Evolutionary conservation across 169 alveolate species (phyloP).

Genomic region (Plasmodium falciparum): DNA sequence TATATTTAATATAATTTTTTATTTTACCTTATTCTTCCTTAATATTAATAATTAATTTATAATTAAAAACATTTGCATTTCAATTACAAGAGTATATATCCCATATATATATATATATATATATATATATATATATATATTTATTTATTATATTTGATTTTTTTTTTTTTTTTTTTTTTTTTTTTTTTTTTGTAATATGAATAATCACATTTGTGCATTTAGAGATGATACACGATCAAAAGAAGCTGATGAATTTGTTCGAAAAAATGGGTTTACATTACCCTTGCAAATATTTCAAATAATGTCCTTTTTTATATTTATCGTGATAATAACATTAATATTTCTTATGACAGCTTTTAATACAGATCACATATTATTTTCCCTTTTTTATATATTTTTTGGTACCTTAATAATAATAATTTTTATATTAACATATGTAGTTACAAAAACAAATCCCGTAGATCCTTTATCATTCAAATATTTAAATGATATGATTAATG

Average conservation of each 20-base stretch:
- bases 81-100: too few relatives aligned
- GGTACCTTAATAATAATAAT: slow-evolving; percentile 49
- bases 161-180: neutral
- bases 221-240: slow-evolving; percentile 72
- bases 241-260: slow-evolving; percentile 76
- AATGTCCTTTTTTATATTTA: slow-evolving; percentile 71
- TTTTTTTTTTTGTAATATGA: slow-evolving; percentile 40
- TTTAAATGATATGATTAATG: slow-evolving; percentile 33
- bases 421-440: slow-evolving; percentile 74
- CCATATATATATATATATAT: too few relatives aligned
- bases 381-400: slow-evolving; percentile 40
- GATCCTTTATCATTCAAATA: slow-evolving; percentile 82
- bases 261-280: slow-evolving; percentile 82
- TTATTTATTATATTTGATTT: neutral
- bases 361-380: slow-evolving; percentile 29
- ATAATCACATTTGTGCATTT: slow-evolving; percentile 46
- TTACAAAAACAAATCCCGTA: slow-evolving; percentile 83
- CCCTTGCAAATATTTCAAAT: slow-evolving; percentile 85
- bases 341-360: slow-evolving; percentile 66
- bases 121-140: too few relatives aligned
- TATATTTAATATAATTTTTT: too few relatives aligned
- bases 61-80: too few relatives aligned
- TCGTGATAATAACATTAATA: slow-evolving; percentile 59
- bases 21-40: too few relatives aligned
- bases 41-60: too few relatives aligned